Evolutionary conservation across 2,329 filamentous ascomycete species (phyloP).

Genomic region (Metarhizium rileyi): DNA sequence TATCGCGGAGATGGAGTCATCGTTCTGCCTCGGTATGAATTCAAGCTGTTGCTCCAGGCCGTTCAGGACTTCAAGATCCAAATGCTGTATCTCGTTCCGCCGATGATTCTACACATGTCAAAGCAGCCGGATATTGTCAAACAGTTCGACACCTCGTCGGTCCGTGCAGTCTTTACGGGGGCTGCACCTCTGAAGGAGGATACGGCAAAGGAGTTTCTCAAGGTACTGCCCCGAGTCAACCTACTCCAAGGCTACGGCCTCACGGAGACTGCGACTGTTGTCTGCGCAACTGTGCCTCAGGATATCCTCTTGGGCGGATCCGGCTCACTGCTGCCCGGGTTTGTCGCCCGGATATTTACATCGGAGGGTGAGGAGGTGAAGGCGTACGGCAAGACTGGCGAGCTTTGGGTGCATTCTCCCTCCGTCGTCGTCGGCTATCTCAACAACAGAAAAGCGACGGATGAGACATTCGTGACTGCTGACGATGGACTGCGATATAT

Average conservation of each 20-base stretch:
- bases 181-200: slow-evolving; percentile 71
- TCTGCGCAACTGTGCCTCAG: slow-evolving; percentile 12
- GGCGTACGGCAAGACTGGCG: slow-evolving; percentile 59
- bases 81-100: slow-evolving; percentile 52
- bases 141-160: slow-evolving; percentile 63
- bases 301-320: slow-evolving; percentile 66
- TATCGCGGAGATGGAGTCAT: slow-evolving; percentile 66
- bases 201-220: slow-evolving; percentile 53
- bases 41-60: slow-evolving; percentile 47
- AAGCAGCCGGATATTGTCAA: slow-evolving; percentile 51
- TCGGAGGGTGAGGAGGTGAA: slow-evolving; percentile 42
- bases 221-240: slow-evolving; percentile 50
- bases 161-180: slow-evolving; percentile 58
- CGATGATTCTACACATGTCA: slow-evolving; percentile 69
- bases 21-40: slow-evolving; percentile 64
- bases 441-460: slow-evolving; percentile 69
- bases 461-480: slow-evolving; percentile 58
- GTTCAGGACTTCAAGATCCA: slow-evolving; percentile 61
- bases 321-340: slow-evolving; percentile 57
- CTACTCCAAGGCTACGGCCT: slow-evolving; percentile 63
- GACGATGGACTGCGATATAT: slow-evolving; percentile 57
- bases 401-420: slow-evolving; percentile 67
- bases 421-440: slow-evolving; percentile 70
- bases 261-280: slow-evolving; percentile 51
- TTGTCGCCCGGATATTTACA: slow-evolving; percentile 53